Base-by-base conservation (phyloP, 441 rosid species). In the Erodium texanum region DNA sequence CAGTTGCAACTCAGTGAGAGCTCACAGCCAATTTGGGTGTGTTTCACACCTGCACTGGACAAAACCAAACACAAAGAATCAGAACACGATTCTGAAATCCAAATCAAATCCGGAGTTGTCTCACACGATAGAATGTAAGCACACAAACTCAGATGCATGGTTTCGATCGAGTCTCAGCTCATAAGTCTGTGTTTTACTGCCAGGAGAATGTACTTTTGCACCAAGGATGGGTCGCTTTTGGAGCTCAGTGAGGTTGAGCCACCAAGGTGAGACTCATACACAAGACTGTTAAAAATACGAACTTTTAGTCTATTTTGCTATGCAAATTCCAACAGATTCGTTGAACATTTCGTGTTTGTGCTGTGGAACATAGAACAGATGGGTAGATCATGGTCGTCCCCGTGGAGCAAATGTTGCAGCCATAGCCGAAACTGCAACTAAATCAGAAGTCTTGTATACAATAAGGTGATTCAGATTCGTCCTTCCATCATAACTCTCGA, bases 161-260 rank as follows among this genome's bases (percentile, higher is more conserved):
- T 38, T 38, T 11, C 8, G 45, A 7, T 1, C 11, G 45, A 38
- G 6, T 52, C 14, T 64, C 24, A 9, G 2, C n/a, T 3, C 3
- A 63, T 59, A 66, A 54, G 32, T 38, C 16, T 32, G 43, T 65
- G 50, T 62, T 67, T 69, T 69, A 64, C 29, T 69, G 65, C 29
- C 80, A 87, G 90, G 84, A 86, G 75, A 73, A 76, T 81, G 62
- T 86, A 84, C 67, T 87, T 87, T 84, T 84, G 90, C 81, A 78
- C 87, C 45, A 82, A 74, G 75, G 74, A 80, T 65, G 89, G 87
- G 12, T 68, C 73, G 23, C 68, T 87, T 77, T 54, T 87, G 74
- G 93, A 87, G 71, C 84, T 87, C 29, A 58, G 63, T 43, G 85
- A 79, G 76, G 75, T 77, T 68, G 87, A 83, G 23, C 83, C 86